Conservation (phyloP, 2,329 filamentous ascomycete species). For the Cytospora schulzeri region DNA sequence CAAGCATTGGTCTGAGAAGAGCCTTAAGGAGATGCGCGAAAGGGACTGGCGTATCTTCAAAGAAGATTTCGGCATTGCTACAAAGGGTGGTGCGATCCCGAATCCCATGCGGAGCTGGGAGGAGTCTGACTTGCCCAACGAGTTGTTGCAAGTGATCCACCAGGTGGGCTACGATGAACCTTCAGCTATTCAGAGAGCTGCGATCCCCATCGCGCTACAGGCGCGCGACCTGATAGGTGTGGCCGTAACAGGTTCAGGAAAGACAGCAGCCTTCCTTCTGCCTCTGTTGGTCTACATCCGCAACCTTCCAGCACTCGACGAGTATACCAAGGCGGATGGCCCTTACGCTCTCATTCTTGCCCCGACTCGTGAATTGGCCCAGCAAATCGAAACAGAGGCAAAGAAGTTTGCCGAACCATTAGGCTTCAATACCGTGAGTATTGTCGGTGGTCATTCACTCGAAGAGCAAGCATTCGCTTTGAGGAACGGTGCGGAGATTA, state of each 20-base stretch:
- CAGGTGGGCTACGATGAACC: conserved; percentile 90
- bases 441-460: conserved; percentile 94
- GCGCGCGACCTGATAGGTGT: conserved; percentile 97
- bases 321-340: conserved; percentile 87
- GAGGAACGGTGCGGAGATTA: conserved; percentile 91
- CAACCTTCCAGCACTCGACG: conserved; percentile 80
- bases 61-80: conserved; percentile 95
- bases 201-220: conserved; percentile 92
- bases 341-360: conserved; percentile 97
- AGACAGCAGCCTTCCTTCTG: conserved; percentile 92
- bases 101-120: conserved; percentile 96
- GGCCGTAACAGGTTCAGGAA: conserved; percentile 96
- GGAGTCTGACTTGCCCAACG: conserved; percentile 78
- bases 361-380: conserved; percentile 93
- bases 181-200: conserved; percentile 87
- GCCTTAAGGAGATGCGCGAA: conserved; percentile 89
- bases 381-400: conserved; percentile 94
- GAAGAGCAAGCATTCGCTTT: conserved; percentile 92
- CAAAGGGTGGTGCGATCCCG: conserved; percentile 87
- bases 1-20: conserved; percentile 96
- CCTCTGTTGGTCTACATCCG: conserved; percentile 94
- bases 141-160: conserved; percentile 78
- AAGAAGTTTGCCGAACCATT: conserved; percentile 88
- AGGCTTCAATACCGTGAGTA: conserved; percentile 92
- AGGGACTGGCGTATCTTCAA: conserved; percentile 99